A percentile compares a stretch with the other conserved stretches of the same genome.
These are phyloP conservation scores for Atkinsonella hypoxylon DNA, from an alignment of 2,329 filamentous ascomycete species.

Conservation along the genomic window DNA sequence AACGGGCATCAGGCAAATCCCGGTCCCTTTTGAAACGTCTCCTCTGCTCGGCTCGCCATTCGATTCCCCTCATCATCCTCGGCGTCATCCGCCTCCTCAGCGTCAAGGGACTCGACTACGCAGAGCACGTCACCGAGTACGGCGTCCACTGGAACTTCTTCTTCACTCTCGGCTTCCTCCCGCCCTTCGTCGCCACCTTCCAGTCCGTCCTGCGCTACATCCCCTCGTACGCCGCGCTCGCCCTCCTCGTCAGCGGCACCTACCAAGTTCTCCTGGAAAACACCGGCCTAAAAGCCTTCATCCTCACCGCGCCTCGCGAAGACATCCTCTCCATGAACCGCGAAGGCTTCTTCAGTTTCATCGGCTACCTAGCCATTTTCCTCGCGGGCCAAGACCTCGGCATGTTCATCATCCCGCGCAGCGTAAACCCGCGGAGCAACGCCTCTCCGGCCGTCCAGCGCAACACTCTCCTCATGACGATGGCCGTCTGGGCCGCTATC, in stretches of 20 bases:
- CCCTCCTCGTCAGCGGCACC: conserved; percentile 51
- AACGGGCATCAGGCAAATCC: conserved; percentile 39
- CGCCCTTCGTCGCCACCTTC: conserved; percentile 77
- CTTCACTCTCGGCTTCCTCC: conserved; percentile 82
- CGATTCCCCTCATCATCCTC: conserved; percentile 68
- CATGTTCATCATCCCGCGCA: conserved; percentile 61
- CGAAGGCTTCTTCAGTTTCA: conserved; percentile 90
- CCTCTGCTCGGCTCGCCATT: conserved; percentile 59
- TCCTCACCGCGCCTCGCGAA: conserved; percentile 68
- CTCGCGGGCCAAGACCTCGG: conserved; percentile 78
- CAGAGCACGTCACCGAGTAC: conserved; percentile 94
- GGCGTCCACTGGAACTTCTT: conserved; percentile 99
- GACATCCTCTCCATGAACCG: conserved; percentile 80
- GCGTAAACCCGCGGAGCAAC: conserved; percentile 30
- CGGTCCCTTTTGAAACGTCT: conserved; percentile 47
- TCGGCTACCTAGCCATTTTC: conserved; percentile 91
- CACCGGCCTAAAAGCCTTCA: conserved; percentile 68
- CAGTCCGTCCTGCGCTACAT: conserved; percentile 59
- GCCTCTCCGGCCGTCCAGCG: conserved; percentile 34
- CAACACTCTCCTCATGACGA: conserved; percentile 46
- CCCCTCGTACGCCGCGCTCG: conserved; percentile 66
- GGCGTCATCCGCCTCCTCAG: conserved; percentile 73
- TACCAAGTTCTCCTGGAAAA: conserved; percentile 71
- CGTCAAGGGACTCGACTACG: conserved; percentile 91
- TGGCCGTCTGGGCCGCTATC: conserved; percentile 50